Base-by-base conservation (phyloP, 1,284 basidiomycete genomes). In the Microbotryomycetes sp. region DNA sequence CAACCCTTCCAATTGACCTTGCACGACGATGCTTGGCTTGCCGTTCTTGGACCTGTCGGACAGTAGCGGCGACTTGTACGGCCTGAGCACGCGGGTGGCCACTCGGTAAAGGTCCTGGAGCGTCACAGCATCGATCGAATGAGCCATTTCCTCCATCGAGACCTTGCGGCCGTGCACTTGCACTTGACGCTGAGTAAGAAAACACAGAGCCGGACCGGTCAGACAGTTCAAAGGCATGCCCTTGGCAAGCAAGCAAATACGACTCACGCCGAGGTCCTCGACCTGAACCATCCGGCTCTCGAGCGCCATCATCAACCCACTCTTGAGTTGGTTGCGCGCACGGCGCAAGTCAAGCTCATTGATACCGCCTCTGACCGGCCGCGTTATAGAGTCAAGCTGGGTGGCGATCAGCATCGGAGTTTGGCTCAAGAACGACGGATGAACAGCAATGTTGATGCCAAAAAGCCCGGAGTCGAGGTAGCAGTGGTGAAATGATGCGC, bases 401-500 rank as follows among this genome's bases (percentile, higher is more conserved):
- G 91, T 85, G 1, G 88, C 85, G 51, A 98, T 83, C 68, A 97
- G 84, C 70, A 82, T 81, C 7, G 81, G 77, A 15, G 83, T 80
- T 26, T 61, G 60, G 18, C 28, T 41, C 13, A 64, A 53, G 67
- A 79, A 80, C 60, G 74, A 62, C 0, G 89, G 92, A 30, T 90
- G 79, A 73, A 94, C 91, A n/a, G 87, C 85, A 7, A 90, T 90
- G 68, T 90, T 88, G 57, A 98, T 82, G 21, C 94, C 96, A 74
- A 97, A 97, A 13, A 98, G 80, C 2, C 91, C 91, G 0, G 89
- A 89, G 76, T 97, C 93, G 61, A 86, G 85, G 78, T 97, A 98
- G 73, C 94, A 94, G 77, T 97, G 93, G 75, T 97, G 91, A 85
- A 97, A 97, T 28, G 91, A 88, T n/a, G 90, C 87, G 76, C 93